Base-by-base conservation (phyloP, 441 rosid species). In the Macaranga tanarius region DNA sequence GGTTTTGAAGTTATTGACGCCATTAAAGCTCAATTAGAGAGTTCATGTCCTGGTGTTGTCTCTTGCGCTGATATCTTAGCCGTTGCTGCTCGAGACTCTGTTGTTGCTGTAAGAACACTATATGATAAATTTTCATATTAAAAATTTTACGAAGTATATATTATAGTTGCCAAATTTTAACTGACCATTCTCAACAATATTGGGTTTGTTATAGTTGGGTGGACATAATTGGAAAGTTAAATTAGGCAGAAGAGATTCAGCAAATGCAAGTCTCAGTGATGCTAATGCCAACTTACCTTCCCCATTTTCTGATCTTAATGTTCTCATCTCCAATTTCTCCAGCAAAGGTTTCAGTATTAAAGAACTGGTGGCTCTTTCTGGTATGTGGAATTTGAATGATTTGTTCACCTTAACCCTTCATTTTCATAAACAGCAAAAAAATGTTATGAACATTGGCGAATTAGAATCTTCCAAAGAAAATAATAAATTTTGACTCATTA, bases 221-320 rank as follows among this genome's bases (percentile, higher is more conserved):
- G 92, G 95, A 5, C 87, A 81, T 10, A 62, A 85, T 31, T 88
- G 92, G 95, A 28, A 60, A n/a, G 92, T 87, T 59, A 77, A 70
- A 2, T 48, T 88, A 20, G 95, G 97, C 65, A 78, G 97, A 83
- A 85, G 89, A 81, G 95, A 88, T 70, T 71, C 86, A 40, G 76
- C 82, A 25, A 84, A 82, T 0, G 88, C 88, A 34, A 86, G 79
- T 65, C 58, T 1, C 4, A 58, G 65, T 1, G 84, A 83, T 42
- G 88, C 84, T 66, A 9, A 6, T 28, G 5, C 64, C 10, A 77
- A 75, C n/a, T 52, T 90, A 25, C 91, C 88, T 0, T 61, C 82
- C 56, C 84, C 90, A 1, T 62, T 55, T 0, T 83, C 82, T 63
- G 76, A 76, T 57, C 77, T 92, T 0, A 60, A 11, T 16, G 62